A percentile compares a stretch with the other conserved stretches of the same genome.
These are phyloP conservation scores for Kurtzmaniella natalensis DNA, from an alignment of 1,139 yeast genomes.

Conservation along the genomic window DNA sequence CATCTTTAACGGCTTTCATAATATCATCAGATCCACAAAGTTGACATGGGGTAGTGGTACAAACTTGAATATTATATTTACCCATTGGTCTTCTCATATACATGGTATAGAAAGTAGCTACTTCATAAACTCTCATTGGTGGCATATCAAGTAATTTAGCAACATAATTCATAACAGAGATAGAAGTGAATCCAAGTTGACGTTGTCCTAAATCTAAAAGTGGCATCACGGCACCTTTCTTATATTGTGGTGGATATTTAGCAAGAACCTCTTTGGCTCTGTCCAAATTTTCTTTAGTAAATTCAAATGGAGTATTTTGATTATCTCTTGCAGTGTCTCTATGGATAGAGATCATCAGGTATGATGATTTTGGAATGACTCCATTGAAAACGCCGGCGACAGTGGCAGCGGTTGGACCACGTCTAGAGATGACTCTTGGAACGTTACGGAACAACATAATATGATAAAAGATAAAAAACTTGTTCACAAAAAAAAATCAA, in stretches of 20 bases:
- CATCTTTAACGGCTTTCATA: conserved; percentile 63
- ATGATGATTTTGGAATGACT: too few relatives aligned
- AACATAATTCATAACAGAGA: conserved; percentile 89
- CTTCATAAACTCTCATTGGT: conserved; percentile 93
- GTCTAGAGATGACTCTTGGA: conserved; percentile 1
- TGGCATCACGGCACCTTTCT: conserved; percentile 88
- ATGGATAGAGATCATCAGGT: conserved; percentile 60
- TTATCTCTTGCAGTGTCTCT: conserved; percentile 70
- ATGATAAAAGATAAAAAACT: too few relatives aligned
- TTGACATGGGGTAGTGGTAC: conserved; percentile 91
- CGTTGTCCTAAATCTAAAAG: conserved; percentile 84
- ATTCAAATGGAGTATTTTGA: conserved; percentile 67
- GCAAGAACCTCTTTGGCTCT: conserved; percentile 72
- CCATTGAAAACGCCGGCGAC: conserved; percentile 9
- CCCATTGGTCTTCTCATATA: conserved; percentile 87
- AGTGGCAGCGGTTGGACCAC: conserved; percentile 1
- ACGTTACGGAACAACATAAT: conserved; percentile 5
- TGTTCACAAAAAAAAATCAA: too few relatives aligned
- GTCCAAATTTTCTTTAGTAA: conserved; percentile 60
- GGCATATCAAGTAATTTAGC: conserved; percentile 86
- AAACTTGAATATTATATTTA: conserved; percentile 76
- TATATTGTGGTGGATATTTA: conserved; percentile 82
- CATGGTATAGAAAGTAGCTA: conserved; percentile 91
- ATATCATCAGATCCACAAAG: conserved; percentile 78
- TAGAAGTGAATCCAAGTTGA: conserved; percentile 82